Evolutionary conservation across 106 monocot species (phyloP).

Genomic region (Dioscorea dumetorum): DNA sequence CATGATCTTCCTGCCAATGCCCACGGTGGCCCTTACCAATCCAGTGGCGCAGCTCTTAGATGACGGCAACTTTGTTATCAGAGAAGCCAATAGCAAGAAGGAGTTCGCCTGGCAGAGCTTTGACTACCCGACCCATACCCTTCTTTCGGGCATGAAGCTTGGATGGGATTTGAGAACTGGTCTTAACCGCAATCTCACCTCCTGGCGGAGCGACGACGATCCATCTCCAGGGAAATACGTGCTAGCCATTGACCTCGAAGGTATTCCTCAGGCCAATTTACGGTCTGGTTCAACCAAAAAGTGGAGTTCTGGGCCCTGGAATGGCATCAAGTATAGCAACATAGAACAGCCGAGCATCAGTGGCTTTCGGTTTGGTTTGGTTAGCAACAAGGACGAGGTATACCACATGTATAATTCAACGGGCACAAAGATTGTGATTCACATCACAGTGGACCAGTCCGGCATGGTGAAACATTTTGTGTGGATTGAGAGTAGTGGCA

Average conservation of each 20-base stretch:
- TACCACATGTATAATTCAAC: neutral
- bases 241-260: constrained; percentile 19
- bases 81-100: constrained; percentile 30
- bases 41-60: constrained; percentile 13
- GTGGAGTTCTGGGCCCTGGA: constrained; percentile 47
- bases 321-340: constrained; percentile 23
- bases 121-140: constrained; percentile 11
- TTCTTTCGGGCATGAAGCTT: constrained; percentile 35
- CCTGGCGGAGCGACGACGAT: constrained; percentile 39
- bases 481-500: constrained; percentile 7
- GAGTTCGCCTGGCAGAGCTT: neutral
- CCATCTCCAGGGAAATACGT: constrained; percentile 35
- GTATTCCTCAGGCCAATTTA: constrained; percentile 23
- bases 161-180: constrained; percentile 14
- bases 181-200: constrained; percentile 18
- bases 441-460: constrained; percentile 9
- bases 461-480: constrained; percentile 11
- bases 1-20: neutral
- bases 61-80: constrained; percentile 40
- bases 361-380: neutral
- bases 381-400: neutral
- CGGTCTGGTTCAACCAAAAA: constrained; percentile 4
- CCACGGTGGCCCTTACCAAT: constrained; percentile 2
- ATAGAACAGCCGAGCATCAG: neutral
- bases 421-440: neutral